A percentile compares a stretch with the other conserved stretches of the same genome.
phyloP scores from a whole-genome alignment of 2,329 filamentous ascomycete genomes.

The Aspergillus sp. region DNA sequence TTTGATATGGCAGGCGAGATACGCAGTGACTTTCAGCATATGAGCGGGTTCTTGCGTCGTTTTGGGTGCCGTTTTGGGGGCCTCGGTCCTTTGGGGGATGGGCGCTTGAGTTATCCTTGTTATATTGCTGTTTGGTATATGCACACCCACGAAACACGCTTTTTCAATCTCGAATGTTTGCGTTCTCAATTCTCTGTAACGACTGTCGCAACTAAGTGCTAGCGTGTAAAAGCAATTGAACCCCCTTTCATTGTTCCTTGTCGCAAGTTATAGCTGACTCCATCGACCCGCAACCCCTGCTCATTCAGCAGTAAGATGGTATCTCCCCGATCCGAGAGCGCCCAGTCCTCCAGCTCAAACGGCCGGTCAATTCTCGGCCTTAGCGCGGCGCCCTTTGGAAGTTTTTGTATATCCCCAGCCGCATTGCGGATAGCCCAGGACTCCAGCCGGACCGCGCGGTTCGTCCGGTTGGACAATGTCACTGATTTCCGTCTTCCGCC shows the following conservation, averaged over 20 bases:
- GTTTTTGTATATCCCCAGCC: not conserved
- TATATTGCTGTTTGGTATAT: too few relatives aligned
- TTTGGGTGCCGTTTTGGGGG: too few relatives aligned
- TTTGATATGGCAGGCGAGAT: too few relatives aligned
- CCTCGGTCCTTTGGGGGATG: too few relatives aligned
- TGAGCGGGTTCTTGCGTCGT: too few relatives aligned
- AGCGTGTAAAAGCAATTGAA: not conserved
- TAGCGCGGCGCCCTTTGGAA: not conserved
- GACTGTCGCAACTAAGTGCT: not conserved
- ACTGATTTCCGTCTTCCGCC: not conserved
- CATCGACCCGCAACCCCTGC: slow-evolving; percentile 4
- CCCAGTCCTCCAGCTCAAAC: slow-evolving; percentile 3
- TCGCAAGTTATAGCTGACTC: slow-evolving; percentile 7
- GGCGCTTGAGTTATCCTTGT: too few relatives aligned
- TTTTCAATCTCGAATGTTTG: not conserved
- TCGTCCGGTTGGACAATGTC: slow-evolving; percentile 3
- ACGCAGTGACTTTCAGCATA: too few relatives aligned
- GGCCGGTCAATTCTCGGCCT: not conserved
- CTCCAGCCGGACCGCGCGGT: not conserved
- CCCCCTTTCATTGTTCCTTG: not conserved
- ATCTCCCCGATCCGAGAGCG: slow-evolving; percentile 2
- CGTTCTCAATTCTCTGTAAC: not conserved
- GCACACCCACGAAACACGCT: not conserved
- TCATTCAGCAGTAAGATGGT: slow-evolving; percentile 4
- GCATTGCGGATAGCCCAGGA: not conserved